Base-by-base conservation (phyloP, 169 alveolate genomes). In the Eimeria praecox region DNA sequence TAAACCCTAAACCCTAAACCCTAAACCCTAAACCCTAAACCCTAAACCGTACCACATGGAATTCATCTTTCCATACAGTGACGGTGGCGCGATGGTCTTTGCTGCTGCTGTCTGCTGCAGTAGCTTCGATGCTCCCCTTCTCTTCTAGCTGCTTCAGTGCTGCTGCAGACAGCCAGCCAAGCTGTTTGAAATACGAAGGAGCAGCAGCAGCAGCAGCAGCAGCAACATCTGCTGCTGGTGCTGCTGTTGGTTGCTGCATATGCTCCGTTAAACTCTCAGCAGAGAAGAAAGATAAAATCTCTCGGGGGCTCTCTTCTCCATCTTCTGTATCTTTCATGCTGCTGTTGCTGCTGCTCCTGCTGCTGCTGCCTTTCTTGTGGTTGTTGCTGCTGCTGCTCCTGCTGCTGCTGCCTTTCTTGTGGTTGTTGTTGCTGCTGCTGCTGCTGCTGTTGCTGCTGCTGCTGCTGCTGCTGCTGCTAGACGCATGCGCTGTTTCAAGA, bases 1-100 rank as follows among this genome's bases (percentile, higher is more conserved):
- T 83, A 49, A 49, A 54, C 71, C 71, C 77, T 54, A 83, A 46
- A 83, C 77, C 75, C 91, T 30, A 54, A 52, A 83, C 56, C 77
- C 62, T 49, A 54, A 33, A 49, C 78, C 92, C 30, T 54, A 16
- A 49, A 83, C 46, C 54, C 24, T 38, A 44, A 46, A 10, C 33
- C 69, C 5, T 59, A 14, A 3, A 16, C 3, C 95, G 54, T 35
- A 91, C 95, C 83, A 71, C 95, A 54, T 89, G 95, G 40, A 89
- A 89, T 49, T 89, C 95, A 49, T 89, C 95, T n/a, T 89, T 91
- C 90, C 95, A 91, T 0, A 91, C 95, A 14, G 49, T 91, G 90
- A 91, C 95, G 49, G 35, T 35, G 64, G 64, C 95, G 4, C n/a
- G 40, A 56, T 16, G 8, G 27, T 42, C 38, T 33, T 16, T 14